Percentiles rank a stretch among this genome's conserved stretches.
phyloP scores from a whole-genome alignment of 495 filamentous ascomycete genomes.

The Schizothecium vesticola region DNA sequence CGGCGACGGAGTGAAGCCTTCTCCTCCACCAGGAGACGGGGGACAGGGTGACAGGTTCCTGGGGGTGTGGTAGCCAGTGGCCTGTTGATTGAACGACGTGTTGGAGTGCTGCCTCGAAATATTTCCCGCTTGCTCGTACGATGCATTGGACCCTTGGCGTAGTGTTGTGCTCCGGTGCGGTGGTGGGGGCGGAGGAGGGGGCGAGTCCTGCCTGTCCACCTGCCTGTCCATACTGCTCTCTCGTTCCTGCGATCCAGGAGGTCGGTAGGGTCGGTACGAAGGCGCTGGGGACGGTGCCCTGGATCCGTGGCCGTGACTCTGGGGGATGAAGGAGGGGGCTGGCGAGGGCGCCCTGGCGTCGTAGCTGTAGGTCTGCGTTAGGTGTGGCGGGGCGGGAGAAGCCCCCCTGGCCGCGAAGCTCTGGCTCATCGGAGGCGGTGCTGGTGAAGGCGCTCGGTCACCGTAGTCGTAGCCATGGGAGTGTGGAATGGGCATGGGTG shows the following conservation, averaged over 20 bases:
- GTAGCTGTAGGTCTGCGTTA: not conserved
- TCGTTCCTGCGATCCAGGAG: constrained; percentile 20
- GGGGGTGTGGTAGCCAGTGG: constrained; percentile 46
- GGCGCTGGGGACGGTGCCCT: constrained; percentile 26
- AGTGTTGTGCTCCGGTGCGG: constrained; percentile 42
- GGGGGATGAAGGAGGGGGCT: constrained; percentile 24
- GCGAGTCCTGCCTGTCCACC: constrained; percentile 27
- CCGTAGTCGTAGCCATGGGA: constrained; percentile 31
- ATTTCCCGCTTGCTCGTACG: constrained; percentile 30
- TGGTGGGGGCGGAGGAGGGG: constrained; percentile 49
- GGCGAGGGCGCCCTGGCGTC: constrained; percentile 23
- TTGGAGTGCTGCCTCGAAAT: constrained; percentile 17
- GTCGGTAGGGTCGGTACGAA: constrained; percentile 42
- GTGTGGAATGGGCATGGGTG: constrained; percentile 23
- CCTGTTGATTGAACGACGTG: constrained; percentile 30
- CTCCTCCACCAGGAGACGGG: constrained; percentile 54
- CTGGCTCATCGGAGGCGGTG: constrained; percentile 21
- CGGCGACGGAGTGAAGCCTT: constrained; percentile 80
- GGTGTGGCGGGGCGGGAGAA: not conserved
- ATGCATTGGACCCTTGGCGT: constrained; percentile 27
- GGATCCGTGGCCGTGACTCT: constrained; percentile 23
- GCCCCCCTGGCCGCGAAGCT: not conserved
- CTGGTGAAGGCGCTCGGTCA: constrained; percentile 56
- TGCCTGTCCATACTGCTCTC: constrained; percentile 15
- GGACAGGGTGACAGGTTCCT: constrained; percentile 50